Conservation (phyloP, 2,329 filamentous ascomycete genomes). For the Diatrype stigma region DNA sequence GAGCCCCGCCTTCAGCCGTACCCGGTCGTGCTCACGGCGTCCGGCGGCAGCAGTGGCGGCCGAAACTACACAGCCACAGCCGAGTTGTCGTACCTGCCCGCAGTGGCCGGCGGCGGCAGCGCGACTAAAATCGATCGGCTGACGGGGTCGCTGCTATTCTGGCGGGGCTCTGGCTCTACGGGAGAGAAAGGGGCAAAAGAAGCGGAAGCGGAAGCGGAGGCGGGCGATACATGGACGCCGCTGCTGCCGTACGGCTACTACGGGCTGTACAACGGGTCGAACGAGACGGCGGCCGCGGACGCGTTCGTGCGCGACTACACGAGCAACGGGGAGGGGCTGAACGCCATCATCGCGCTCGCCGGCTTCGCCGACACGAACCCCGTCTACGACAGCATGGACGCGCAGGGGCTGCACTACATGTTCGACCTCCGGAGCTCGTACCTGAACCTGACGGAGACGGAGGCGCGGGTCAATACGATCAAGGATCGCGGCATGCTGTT, state of each 20-base stretch:
- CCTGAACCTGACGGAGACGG: constrained; percentile 38
- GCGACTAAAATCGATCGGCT: constrained; percentile 43
- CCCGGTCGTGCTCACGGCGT: constrained; percentile 34
- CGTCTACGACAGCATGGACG: constrained; percentile 37
- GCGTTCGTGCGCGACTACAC: constrained; percentile 37
- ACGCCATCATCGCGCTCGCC: constrained; percentile 40
- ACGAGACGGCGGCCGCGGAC: constrained; percentile 15
- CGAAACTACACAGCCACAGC: constrained; percentile 32
- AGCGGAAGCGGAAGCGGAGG: no score
- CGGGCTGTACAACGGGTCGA: constrained; percentile 35
- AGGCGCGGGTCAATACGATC: constrained; percentile 35
- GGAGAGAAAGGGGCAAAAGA: no score
- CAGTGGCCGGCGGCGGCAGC: constrained; percentile 36
- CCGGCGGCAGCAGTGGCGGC: constrained; percentile 27
- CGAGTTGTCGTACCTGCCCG: constrained; percentile 37
- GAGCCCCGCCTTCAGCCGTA: constrained; percentile 34
- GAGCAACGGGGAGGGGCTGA: constrained; percentile 35
- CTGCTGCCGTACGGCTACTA: constrained; percentile 43
- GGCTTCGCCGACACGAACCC: constrained; percentile 32
- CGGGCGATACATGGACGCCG: constrained; percentile 32
- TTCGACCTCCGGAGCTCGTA: constrained; percentile 42
- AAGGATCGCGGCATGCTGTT: constrained; percentile 37
- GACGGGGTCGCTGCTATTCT: constrained; percentile 38
- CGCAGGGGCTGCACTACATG: constrained; percentile 36
- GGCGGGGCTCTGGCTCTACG: constrained; percentile 21